These are phyloP conservation scores for Fusarium dlaminii DNA, from an alignment of 2,329 filamentous ascomycete species.

Conservation along the genomic window DNA sequence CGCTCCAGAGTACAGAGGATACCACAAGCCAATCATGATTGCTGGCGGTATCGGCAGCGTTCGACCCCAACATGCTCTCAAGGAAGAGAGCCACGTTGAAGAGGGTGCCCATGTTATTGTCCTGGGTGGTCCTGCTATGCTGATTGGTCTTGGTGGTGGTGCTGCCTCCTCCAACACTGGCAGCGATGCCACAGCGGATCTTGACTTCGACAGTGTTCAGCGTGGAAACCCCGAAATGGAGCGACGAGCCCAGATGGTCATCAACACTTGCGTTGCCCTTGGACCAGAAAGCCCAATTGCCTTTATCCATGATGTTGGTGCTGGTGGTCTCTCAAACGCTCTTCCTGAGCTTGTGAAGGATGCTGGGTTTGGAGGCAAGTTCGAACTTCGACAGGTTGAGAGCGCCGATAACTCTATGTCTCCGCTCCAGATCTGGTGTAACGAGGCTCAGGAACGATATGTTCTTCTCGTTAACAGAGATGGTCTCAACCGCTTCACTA, in stretches of 20 bases:
- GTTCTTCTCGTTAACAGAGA: slow-evolving; percentile 88
- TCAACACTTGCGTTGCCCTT: slow-evolving; percentile 89
- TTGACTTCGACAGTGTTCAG: slow-evolving; percentile 98
- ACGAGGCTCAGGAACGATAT: slow-evolving; percentile 95
- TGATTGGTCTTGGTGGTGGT: slow-evolving; percentile 95
- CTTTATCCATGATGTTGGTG: slow-evolving; percentile 97
- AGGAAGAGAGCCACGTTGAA: slow-evolving; percentile 80
- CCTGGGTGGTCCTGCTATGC: slow-evolving; percentile 94
- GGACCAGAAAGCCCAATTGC: slow-evolving; percentile 89
- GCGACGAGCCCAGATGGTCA: slow-evolving; percentile 95
- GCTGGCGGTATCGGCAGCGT: slow-evolving; percentile 95
- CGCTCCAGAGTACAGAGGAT: slow-evolving; percentile 79
- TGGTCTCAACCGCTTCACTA: slow-evolving; percentile 78
- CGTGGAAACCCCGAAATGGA: slow-evolving; percentile 97
- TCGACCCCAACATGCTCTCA: slow-evolving; percentile 88
- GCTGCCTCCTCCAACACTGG: slow-evolving; percentile 92
- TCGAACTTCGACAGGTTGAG: slow-evolving; percentile 94
- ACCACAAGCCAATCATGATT: slow-evolving; percentile 99
- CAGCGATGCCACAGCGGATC: slow-evolving; percentile 86
- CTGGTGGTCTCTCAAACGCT: slow-evolving; percentile 80
- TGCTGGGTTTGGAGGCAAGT: slow-evolving; percentile 87
- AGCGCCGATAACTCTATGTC: slow-evolving; percentile 92
- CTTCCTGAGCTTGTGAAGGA: slow-evolving; percentile 87
- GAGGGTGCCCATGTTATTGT: slow-evolving; percentile 92
- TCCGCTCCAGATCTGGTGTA: slow-evolving; percentile 94